These are phyloP conservation scores for Paxillus involutus DNA, from an alignment of 768 basidiomycete genomes.

Conservation along the genomic window DNA sequence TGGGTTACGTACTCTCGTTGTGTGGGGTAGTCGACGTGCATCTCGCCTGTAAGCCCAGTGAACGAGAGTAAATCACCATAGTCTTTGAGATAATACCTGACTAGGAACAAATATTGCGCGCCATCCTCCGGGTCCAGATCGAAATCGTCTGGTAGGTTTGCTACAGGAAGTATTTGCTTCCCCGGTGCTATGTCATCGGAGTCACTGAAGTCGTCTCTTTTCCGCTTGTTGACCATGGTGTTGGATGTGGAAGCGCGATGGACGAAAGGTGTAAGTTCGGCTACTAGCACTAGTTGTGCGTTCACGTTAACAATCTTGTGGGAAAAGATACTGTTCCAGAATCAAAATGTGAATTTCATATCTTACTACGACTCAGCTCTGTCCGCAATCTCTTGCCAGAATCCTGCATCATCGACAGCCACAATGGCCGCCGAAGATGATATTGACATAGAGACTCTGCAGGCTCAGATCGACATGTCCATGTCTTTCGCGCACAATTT, in stretches of 20 bases:
- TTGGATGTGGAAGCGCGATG: background rate
- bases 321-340: constrained; percentile 15
- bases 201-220: constrained; percentile 50
- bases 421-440: constrained; percentile 46
- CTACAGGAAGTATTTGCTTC: constrained; percentile 78
- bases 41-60: constrained; percentile 56
- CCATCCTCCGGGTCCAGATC: constrained; percentile 67
- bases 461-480: constrained; percentile 81
- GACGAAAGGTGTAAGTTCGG: background rate
- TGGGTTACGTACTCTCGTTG: constrained; percentile 68
- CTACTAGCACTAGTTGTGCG: background rate
- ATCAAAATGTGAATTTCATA: background rate
- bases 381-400: constrained; percentile 4
- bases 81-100: constrained; percentile 50
- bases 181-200: constrained; percentile 64
- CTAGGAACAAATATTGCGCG: constrained; percentile 77
- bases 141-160: constrained; percentile 71
- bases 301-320: constrained; percentile 9
- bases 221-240: constrained; percentile 49
- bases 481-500: constrained; percentile 75
- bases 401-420: constrained; percentile 10
- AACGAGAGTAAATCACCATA: constrained; percentile 3
- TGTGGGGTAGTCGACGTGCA: constrained; percentile 60
- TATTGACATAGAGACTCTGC: constrained; percentile 65
- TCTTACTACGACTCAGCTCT: background rate